These are phyloP conservation scores for Guillardia theta DNA, from an alignment of 78 protist species.

Conservation along the genomic window DNA sequence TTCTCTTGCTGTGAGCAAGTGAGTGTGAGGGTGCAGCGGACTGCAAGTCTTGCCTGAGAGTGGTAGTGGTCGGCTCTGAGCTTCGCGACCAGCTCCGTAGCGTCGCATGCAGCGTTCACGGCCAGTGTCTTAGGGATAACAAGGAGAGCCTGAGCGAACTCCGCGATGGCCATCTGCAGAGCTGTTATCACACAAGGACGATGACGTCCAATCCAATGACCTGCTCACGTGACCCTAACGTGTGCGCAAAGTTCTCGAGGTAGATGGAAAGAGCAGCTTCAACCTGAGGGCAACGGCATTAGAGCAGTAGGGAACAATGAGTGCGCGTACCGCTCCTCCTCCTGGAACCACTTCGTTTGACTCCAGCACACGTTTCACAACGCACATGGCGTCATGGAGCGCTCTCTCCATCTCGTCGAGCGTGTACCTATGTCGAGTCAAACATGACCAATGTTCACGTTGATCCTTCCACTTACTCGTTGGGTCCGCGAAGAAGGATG, in stretches of 20 bases:
- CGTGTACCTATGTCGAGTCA: slow-evolving; percentile 51
- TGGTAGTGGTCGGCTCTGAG: slow-evolving; percentile 91
- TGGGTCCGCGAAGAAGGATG: slow-evolving; percentile 34
- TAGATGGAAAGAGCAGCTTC: slow-evolving; percentile 96
- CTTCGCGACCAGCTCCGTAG: slow-evolving; percentile 95
- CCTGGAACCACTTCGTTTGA: slow-evolving; percentile 62
- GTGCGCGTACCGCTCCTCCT: slow-evolving; percentile 98
- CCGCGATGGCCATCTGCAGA: slow-evolving; percentile 91
- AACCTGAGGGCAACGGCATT: too few species aligned
- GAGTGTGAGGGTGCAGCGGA: too few species aligned
- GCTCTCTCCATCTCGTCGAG: slow-evolving; percentile 77
- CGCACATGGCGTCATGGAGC: slow-evolving; percentile 97
- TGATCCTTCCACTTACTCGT: neutral
- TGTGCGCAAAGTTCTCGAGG: slow-evolving; percentile 90
- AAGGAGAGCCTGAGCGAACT: slow-evolving; percentile 96
- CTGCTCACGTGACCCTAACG: slow-evolving; percentile 59
- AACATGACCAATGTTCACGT: neutral
- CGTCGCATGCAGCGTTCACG: slow-evolving; percentile 96
- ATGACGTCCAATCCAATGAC: neutral
- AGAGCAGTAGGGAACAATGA: too few species aligned
- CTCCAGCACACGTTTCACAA: slow-evolving; percentile 72
- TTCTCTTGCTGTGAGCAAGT: slow-evolving; percentile 65
- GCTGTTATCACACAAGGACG: slow-evolving; percentile 25
- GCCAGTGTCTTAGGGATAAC: slow-evolving; percentile 97
- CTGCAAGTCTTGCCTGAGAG: slow-evolving; percentile 90